phyloP scores from a whole-genome alignment of 1,139 yeast species.

The Pichia sp. region DNA sequence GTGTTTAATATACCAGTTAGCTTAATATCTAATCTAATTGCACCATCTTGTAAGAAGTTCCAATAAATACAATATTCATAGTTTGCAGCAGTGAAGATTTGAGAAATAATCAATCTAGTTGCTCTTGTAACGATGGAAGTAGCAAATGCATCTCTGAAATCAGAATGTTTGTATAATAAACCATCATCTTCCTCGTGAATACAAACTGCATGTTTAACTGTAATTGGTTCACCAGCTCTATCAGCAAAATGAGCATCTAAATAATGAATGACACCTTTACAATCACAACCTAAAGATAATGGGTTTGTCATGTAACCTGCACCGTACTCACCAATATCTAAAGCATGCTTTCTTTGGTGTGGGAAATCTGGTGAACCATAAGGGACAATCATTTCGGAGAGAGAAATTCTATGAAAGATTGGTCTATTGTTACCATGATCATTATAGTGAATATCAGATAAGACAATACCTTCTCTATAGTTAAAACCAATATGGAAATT shows the following conservation, averaged over 20 bases:
- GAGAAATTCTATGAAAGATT: constrained; percentile 68
- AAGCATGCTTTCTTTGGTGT: constrained; percentile 78
- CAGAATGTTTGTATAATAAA: constrained; percentile 69
- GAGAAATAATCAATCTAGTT: constrained; percentile 64
- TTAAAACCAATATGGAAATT: constrained; percentile 74
- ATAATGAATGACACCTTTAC: constrained; percentile 79
- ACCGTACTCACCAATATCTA: constrained; percentile 83
- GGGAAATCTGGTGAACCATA: constrained; percentile 76
- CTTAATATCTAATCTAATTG: constrained; percentile 69
- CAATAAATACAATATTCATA: constrained; percentile 80
- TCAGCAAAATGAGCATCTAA: constrained; percentile 67
- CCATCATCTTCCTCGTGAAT: constrained; percentile 86
- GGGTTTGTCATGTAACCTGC: constrained; percentile 83
- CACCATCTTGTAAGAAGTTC: constrained; percentile 78
- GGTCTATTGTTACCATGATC: constrained; percentile 69
- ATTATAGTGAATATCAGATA: constrained; percentile 63
- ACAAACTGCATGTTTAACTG: constrained; percentile 70
- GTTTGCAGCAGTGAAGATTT: constrained; percentile 79
- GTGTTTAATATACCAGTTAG: constrained; percentile 79
- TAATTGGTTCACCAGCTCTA: constrained; percentile 59
- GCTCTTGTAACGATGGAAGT: constrained; percentile 72
- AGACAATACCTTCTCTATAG: constrained; percentile 78
- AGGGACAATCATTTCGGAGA: constrained; percentile 80
- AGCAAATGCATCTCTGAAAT: constrained; percentile 72
- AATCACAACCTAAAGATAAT: constrained; percentile 70